These are phyloP conservation scores for Bothriochloa decipiens DNA, from an alignment of 176 grass and related monocot species.

Conservation along the genomic window DNA sequence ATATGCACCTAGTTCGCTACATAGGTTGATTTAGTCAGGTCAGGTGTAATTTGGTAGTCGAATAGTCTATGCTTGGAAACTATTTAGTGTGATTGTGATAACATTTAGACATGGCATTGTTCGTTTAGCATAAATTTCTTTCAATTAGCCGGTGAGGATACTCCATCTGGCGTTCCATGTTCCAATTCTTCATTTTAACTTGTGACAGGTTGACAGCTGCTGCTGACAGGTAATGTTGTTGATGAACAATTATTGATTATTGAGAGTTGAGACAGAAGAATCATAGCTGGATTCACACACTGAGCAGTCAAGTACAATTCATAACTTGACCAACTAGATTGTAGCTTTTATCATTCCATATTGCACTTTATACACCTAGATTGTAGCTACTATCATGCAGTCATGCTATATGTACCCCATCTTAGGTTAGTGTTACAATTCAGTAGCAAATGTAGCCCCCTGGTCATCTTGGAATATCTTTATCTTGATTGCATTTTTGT, in stretches of 20 bases:
- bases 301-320: constrained; percentile 3
- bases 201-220: not conserved
- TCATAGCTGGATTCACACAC: not conserved
- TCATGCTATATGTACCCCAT: not conserved
- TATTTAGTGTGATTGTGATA: constrained; percentile 29
- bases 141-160: constrained; percentile 6
- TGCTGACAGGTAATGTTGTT: not conserved
- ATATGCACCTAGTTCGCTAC: constrained; percentile 27
- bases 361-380: not conserved
- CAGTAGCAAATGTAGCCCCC: not conserved
- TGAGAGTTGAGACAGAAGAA: not conserved
- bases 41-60: constrained; percentile 17
- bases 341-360: not conserved
- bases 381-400: not conserved
- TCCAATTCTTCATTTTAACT: not conserved
- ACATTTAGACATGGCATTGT: constrained; percentile 34
- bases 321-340: not conserved
- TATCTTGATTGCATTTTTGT: not conserved
- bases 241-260: not conserved
- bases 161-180: not conserved
- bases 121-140: constrained; percentile 11
- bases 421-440: not conserved
- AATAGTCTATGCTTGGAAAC: constrained; percentile 35
- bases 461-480: constrained; percentile 10
- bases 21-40: constrained; percentile 25